Conservation (phyloP, 176 grass and related monocot species). For the Eragrostis curvula region DNA sequence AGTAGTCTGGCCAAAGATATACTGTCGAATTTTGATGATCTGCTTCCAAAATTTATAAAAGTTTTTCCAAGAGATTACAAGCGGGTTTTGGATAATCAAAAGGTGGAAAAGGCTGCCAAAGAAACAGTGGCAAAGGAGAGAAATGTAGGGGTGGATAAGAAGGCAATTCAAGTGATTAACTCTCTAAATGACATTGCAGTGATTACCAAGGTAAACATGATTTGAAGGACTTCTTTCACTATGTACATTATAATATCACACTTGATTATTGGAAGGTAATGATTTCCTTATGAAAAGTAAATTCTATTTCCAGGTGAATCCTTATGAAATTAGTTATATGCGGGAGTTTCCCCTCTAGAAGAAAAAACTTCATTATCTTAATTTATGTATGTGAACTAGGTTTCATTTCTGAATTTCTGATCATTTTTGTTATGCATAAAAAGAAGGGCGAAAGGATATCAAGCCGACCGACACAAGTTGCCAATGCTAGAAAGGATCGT, state of each 20-base stretch:
- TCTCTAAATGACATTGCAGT: slow-evolving; percentile 40
- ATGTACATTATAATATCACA: not conserved
- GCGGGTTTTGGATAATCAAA: slow-evolving; percentile 53
- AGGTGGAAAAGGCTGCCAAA: slow-evolving; percentile 41
- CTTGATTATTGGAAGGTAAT: slow-evolving; percentile 1
- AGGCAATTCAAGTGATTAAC: slow-evolving; percentile 45
- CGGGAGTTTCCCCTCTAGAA: not conserved
- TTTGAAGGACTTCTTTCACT: slow-evolving; percentile 21
- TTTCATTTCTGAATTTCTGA: slow-evolving; percentile 18
- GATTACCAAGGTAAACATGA: slow-evolving; percentile 43
- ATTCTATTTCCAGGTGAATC: not conserved
- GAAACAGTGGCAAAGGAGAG: slow-evolving; percentile 11
- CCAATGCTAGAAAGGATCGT: slow-evolving; percentile 48
- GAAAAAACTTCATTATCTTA: not conserved
- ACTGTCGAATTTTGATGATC: slow-evolving; percentile 49
- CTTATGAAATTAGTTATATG: not conserved
- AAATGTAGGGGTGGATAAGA: slow-evolving; percentile 43
- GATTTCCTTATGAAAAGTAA: too few relatives aligned
- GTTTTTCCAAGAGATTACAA: slow-evolving; percentile 74
- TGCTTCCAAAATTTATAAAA: slow-evolving; percentile 67
- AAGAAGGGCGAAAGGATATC: not conserved
- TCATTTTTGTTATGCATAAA: slow-evolving; percentile 42
- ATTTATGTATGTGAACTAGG: not conserved
- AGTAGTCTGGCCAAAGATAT: slow-evolving; percentile 61
- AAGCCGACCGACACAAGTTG: slow-evolving; percentile 49